Evolutionary conservation across 2,329 filamentous ascomycete species (phyloP).

Genomic region (Fusarium papillatum): DNA sequence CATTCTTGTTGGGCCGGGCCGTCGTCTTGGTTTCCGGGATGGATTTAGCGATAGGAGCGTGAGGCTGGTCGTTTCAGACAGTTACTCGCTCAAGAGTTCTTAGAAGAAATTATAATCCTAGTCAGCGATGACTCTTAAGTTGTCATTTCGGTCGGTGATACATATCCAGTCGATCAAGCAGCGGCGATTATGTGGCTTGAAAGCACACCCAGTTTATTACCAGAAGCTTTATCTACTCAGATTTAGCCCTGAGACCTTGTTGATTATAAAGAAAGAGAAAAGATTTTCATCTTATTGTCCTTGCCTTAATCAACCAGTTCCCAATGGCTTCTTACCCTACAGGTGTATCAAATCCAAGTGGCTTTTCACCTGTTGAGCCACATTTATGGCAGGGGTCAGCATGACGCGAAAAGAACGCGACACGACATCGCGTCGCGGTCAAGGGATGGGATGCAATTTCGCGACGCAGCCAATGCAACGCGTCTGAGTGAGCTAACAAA

Average conservation of each 20-base stretch:
- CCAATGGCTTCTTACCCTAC: too few species aligned
- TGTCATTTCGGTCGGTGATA: background rate
- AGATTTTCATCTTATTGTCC: background rate
- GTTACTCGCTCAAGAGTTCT: background rate
- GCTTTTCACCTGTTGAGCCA: too few species aligned
- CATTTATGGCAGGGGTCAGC: too few species aligned
- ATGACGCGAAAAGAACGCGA: background rate
- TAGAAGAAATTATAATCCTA: too few species aligned
- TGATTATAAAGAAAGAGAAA: background rate
- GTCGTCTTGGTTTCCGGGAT: background rate
- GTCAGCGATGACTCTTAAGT: too few species aligned
- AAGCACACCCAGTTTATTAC: background rate
- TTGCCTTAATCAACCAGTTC: too few species aligned
- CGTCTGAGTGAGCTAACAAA: background rate
- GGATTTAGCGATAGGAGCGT: too few species aligned
- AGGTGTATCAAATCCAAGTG: background rate
- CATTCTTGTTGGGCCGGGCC: background rate
- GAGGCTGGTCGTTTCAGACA: background rate
- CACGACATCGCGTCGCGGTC: background rate
- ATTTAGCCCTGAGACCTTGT: background rate
- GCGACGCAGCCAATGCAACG: background rate
- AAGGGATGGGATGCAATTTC: background rate
- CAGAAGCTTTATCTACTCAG: too few species aligned
- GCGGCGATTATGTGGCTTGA: background rate
- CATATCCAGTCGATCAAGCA: background rate